phyloP scores from a whole-genome alignment of 345 rosid species.

The Eucalyptus caleyi region DNA sequence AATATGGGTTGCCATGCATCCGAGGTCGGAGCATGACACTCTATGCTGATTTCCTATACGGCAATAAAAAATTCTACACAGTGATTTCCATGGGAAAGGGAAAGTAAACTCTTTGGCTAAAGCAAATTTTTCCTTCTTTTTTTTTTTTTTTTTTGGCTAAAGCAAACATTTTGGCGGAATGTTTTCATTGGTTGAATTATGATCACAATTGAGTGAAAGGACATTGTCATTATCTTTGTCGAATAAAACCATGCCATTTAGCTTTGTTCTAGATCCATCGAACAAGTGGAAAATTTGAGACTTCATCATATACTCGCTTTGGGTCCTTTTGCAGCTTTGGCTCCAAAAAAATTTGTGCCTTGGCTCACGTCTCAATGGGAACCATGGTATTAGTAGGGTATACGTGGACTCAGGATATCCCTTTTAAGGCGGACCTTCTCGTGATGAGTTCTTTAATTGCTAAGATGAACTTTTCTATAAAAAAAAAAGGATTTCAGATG shows the following conservation, averaged over 20 bases:
- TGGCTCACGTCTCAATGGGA: not conserved
- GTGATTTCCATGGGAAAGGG: too few species aligned
- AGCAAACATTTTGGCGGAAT: too few species aligned
- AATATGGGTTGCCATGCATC: too few species aligned
- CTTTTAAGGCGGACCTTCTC: not conserved
- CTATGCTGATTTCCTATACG: too few species aligned
- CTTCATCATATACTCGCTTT: not conserved
- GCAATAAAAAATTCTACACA: rapidly evolving
- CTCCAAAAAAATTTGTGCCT: too few species aligned
- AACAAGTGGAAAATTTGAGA: not conserved
- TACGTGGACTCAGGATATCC: not conserved
- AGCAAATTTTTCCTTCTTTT: too few species aligned
- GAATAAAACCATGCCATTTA: not conserved
- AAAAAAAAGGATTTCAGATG: not conserved
- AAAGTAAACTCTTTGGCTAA: too few species aligned
- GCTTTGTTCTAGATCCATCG: not conserved
- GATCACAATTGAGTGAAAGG: too few species aligned
- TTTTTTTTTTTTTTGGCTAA: too few species aligned
- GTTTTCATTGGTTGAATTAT: too few species aligned
- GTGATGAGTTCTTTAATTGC: too few species aligned
- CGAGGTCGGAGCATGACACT: rapidly evolving
- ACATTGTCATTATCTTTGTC: too few species aligned
- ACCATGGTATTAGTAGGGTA: not conserved
- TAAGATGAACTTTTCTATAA: not conserved
- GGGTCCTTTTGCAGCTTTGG: not conserved